phyloP scores from a whole-genome alignment of 1,284 basidiomycete genomes.

The Trichosporon coremiiforme region DNA sequence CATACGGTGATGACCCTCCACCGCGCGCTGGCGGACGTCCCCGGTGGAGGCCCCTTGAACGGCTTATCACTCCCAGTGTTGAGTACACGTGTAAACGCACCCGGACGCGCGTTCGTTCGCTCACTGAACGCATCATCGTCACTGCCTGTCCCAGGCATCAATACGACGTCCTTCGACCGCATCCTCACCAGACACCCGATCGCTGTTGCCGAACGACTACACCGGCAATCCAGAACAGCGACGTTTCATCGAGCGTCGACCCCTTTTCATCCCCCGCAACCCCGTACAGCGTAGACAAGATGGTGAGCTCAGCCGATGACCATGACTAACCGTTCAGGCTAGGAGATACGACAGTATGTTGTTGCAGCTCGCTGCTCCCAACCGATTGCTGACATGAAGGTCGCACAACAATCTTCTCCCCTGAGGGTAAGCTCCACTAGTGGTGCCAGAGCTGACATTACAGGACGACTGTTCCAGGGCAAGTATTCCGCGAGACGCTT shows the following conservation, averaged over 20 bases:
- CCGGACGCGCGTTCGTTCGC: slow-evolving; percentile 18
- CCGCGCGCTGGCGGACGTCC: slow-evolving; percentile 5
- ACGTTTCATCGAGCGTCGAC: not conserved
- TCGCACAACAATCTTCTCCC: slow-evolving; percentile 91
- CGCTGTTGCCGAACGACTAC: not conserved
- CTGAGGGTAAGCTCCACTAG: slow-evolving; percentile 69
- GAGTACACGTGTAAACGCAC: slow-evolving; percentile 7
- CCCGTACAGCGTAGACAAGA: slow-evolving; percentile 25
- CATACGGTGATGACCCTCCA: not conserved
- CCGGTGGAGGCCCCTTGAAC: not conserved
- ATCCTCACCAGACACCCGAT: not conserved
- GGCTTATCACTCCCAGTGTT: slow-evolving; percentile 5
- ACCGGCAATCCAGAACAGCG: not conserved
- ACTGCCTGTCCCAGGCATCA: slow-evolving; percentile 12
- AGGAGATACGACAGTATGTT: slow-evolving; percentile 83
- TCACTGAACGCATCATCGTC: slow-evolving; percentile 22
- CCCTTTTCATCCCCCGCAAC: not conserved
- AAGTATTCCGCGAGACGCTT: slow-evolving; percentile 55
- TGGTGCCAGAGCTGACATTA: slow-evolving; percentile 31
- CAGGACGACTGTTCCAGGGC: slow-evolving; percentile 84
- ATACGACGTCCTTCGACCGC: not conserved
- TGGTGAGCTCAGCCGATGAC: slow-evolving; percentile 34
- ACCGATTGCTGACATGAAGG: slow-evolving; percentile 34
- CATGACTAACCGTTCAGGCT: slow-evolving; percentile 61
- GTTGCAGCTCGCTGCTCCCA: not conserved